A percentile compares a stretch with the other conserved stretches of the same genome.
These are phyloP conservation scores for Tulasnella calospora DNA, from an alignment of 768 basidiomycete species.

Conservation along the genomic window DNA sequence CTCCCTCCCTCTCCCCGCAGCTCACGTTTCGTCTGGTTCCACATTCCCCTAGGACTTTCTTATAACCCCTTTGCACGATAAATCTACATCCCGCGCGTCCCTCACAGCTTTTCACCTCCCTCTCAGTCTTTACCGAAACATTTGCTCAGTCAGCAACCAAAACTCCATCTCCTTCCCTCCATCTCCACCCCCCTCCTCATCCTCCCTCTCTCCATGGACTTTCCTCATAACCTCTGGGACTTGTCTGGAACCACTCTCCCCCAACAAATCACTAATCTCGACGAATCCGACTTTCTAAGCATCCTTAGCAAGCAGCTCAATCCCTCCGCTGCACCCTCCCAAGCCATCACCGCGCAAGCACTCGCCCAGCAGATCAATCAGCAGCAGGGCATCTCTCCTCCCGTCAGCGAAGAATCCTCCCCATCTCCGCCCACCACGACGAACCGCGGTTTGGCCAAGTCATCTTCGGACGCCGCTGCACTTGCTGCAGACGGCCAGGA, in stretches of 20 bases:
- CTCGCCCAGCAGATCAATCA: conserved; percentile 6
- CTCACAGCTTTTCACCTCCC: not conserved
- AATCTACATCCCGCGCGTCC: not conserved
- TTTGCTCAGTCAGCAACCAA: not conserved
- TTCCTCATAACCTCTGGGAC: conserved; percentile 27
- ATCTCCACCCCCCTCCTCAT: not conserved
- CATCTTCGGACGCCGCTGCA: conserved; percentile 24
- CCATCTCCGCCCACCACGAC: conserved; percentile 44
- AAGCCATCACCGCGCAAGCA: not conserved
- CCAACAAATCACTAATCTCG: conserved; percentile 16
- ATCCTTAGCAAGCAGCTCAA: conserved; percentile 24
- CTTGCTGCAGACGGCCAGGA: conserved; percentile 37
- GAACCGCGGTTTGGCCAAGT: conserved; percentile 55
- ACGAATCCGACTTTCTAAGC: conserved; percentile 26
- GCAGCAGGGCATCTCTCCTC: conserved; percentile 19
- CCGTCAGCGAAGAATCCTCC: conserved; percentile 18
- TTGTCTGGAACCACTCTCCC: conserved; percentile 20
- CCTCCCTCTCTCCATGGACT: conserved; percentile 15
- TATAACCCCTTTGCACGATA: not conserved
- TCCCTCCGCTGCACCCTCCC: not conserved
- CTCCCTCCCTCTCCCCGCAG: not conserved
- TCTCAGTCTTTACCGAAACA: not conserved
- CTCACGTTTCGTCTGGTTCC: not conserved
- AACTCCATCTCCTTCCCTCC: not conserved
- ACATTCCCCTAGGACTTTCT: not conserved